phyloP scores from a whole-genome alignment of 192 early-diverging fungal genomes.

The Backusella mclennaniae region DNA sequence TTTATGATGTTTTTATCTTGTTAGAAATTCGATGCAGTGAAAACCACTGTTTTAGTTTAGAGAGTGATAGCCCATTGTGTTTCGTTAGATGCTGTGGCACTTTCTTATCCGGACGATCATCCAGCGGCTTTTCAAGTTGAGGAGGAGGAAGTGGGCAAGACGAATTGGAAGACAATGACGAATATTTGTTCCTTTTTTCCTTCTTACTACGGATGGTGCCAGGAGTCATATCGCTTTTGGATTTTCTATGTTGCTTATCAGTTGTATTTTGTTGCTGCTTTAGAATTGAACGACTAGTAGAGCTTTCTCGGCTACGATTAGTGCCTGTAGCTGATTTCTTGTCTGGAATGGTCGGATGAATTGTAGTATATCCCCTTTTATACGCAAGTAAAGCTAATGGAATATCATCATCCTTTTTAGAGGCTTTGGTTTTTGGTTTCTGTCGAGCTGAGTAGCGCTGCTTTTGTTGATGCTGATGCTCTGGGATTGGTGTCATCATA shows the following conservation, averaged over 20 bases:
- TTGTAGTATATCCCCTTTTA: conserved; percentile 16
- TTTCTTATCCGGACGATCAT: background rate
- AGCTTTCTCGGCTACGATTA: background rate
- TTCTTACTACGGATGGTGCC: background rate
- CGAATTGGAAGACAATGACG: background rate
- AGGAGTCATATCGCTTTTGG: background rate
- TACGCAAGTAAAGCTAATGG: conserved; percentile 18
- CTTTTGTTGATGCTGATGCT: background rate
- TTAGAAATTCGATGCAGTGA: background rate
- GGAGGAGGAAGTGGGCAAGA: background rate
- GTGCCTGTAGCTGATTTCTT: background rate
- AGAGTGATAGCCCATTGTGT: background rate
- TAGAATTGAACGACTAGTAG: background rate
- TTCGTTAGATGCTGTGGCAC: background rate
- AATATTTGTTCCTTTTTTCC: background rate
- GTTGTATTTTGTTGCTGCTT: background rate
- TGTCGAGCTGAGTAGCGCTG: background rate
- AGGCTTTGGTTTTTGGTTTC: background rate
- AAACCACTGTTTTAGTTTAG: background rate
- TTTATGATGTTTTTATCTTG: background rate
- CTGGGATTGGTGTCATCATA: background rate
- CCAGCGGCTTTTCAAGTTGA: background rate
- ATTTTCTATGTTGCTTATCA: background rate
- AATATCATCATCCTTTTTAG: conserved; percentile 14
- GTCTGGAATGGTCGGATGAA: conserved; percentile 5